These are phyloP conservation scores for Rubroboletus pulcherrimus DNA, from an alignment of 768 basidiomycete species.

Conservation along the genomic window DNA sequence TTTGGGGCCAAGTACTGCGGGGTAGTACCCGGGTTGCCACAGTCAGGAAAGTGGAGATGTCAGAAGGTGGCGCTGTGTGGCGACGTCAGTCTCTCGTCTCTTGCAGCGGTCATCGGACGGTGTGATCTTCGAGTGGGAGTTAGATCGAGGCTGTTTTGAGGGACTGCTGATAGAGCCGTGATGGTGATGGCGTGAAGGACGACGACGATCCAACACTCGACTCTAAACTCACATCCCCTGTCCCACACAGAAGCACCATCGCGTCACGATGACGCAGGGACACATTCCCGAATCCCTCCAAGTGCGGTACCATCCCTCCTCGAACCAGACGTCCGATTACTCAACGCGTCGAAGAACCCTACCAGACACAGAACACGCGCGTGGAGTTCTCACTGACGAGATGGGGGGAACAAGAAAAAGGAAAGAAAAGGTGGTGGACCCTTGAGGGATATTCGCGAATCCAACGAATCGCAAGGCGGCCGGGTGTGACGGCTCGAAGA, in stretches of 20 bases:
- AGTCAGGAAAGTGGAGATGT: background rate
- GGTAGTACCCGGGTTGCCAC: background rate
- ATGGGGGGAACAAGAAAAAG: background rate
- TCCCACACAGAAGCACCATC: background rate
- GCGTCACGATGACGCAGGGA: conserved; percentile 4
- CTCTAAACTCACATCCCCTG: background rate
- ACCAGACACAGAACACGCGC: background rate
- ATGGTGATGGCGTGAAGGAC: background rate
- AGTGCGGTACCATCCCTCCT: background rate
- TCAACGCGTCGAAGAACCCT: background rate
- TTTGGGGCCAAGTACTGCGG: background rate
- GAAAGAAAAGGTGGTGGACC: background rate
- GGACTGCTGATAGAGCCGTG: background rate
- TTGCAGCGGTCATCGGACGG: background rate
- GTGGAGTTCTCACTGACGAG: background rate
- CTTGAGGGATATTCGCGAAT: conserved; percentile 9
- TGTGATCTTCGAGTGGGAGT: background rate
- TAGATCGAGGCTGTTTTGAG: background rate
- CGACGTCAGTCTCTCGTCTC: background rate
- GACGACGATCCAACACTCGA: background rate
- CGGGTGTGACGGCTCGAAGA: background rate
- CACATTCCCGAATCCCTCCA: background rate
- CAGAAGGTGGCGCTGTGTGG: background rate
- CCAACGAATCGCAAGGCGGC: background rate
- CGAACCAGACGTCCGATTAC: background rate